These are phyloP conservation scores for Arachis stenosperma DNA, from an alignment of 306 rosid species.

Conservation along the genomic window DNA sequence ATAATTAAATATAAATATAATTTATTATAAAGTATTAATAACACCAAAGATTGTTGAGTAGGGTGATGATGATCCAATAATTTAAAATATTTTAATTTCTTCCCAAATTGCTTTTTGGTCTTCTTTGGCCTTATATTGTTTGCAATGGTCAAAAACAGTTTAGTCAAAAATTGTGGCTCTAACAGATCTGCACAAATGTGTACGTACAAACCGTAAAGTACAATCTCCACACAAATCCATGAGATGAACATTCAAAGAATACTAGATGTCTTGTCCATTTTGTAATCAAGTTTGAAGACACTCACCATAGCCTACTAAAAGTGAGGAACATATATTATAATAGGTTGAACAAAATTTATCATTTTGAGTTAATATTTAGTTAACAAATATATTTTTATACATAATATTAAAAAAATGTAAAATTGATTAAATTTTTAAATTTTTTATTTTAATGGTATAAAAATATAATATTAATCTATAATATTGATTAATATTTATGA, in stretches of 20 bases:
- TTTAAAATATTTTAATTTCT: conserved; percentile 14
- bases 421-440: too few species aligned
- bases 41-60: conserved; percentile 17
- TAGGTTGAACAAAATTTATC: too few species aligned
- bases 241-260: conserved; percentile 38
- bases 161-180: conserved; percentile 50
- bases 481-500: too few species aligned
- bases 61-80: conserved; percentile 29
- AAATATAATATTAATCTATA: too few species aligned
- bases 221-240: conserved; percentile 28
- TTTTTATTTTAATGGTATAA: too few species aligned
- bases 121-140: conserved; percentile 30
- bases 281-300: conserved; percentile 24
- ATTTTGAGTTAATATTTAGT: too few species aligned
- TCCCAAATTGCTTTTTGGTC: conserved; percentile 31
- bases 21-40: too few species aligned
- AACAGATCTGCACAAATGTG: conserved; percentile 23
- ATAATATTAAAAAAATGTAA: too few species aligned
- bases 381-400: too few species aligned
- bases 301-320: conserved; percentile 26
- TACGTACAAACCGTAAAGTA: conserved; percentile 18
- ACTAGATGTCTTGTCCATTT: conserved; percentile 37
- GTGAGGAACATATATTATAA: not conserved
- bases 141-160: conserved; percentile 34
- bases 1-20: not conserved